Evolutionary conservation across 2,329 filamentous ascomycete genomes (phyloP).

Genomic region (Pseudogymnoascus sp.): DNA sequence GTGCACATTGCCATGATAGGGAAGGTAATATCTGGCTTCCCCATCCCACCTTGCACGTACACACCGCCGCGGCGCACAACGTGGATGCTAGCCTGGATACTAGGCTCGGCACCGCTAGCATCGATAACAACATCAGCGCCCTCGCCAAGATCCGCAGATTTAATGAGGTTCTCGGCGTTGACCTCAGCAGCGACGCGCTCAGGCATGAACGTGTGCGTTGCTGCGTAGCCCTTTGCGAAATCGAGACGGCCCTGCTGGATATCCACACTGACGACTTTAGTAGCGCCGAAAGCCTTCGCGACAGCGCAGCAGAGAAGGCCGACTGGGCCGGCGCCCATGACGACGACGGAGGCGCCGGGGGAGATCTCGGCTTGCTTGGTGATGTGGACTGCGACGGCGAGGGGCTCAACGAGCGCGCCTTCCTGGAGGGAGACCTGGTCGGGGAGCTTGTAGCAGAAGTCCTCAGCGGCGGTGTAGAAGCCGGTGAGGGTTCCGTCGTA

Average conservation of each 20-base stretch:
- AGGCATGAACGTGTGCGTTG: slow-evolving; percentile 62
- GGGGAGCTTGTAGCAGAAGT: slow-evolving; percentile 91
- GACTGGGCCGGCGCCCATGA: slow-evolving; percentile 82
- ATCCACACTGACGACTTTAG: slow-evolving; percentile 77
- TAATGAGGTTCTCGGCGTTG: slow-evolving; percentile 62
- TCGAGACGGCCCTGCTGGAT: slow-evolving; percentile 71
- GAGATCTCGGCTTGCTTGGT: slow-evolving; percentile 62
- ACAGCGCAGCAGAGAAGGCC: slow-evolving; percentile 83
- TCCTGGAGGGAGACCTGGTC: slow-evolving; percentile 69
- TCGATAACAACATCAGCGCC: slow-evolving; percentile 76
- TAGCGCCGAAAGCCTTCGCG: slow-evolving; percentile 75
- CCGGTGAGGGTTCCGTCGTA: slow-evolving; percentile 82
- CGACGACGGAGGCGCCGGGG: slow-evolving; percentile 68
- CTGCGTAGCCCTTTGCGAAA: slow-evolving; percentile 66
- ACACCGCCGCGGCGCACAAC: slow-evolving; percentile 61
- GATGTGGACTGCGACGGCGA: slow-evolving; percentile 81
- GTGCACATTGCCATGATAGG: slow-evolving; percentile 84
- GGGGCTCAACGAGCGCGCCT: slow-evolving; percentile 82
- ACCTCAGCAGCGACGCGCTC: slow-evolving; percentile 56
- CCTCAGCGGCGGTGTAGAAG: slow-evolving; percentile 74
- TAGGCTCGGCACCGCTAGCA: slow-evolving; percentile 69
- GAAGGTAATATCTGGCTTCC: slow-evolving; percentile 77
- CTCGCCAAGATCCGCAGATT: slow-evolving; percentile 51
- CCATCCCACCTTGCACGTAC: slow-evolving; percentile 87
- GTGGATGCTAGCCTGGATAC: slow-evolving; percentile 67